These are phyloP conservation scores for Galerina marginata DNA, from an alignment of 768 basidiomycete species.

Conservation along the genomic window DNA sequence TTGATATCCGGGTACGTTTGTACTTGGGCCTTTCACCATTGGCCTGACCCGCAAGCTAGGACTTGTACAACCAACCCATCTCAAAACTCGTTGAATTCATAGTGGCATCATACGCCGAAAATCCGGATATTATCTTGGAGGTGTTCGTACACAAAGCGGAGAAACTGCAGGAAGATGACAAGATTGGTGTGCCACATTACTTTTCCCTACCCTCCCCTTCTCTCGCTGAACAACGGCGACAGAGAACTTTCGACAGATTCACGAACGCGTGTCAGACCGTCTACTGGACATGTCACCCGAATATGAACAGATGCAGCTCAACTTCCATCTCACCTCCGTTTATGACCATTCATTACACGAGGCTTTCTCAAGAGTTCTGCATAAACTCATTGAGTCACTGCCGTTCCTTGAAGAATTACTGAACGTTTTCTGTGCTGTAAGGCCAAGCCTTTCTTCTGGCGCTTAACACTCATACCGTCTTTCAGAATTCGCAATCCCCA, in stretches of 20 bases:
- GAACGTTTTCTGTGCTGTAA: constrained; percentile 81
- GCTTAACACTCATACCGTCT: not conserved
- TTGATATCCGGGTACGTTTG: constrained; percentile 87
- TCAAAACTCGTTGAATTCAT: constrained; percentile 83
- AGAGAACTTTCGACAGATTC: constrained; percentile 94
- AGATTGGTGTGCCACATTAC: constrained; percentile 65
- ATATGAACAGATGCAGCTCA: constrained; percentile 78
- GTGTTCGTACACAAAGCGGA: constrained; percentile 97
- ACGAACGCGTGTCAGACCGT: constrained; percentile 84
- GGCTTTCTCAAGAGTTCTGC: constrained; percentile 88
- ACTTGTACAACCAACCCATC: constrained; percentile 85
- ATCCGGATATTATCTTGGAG: constrained; percentile 80
- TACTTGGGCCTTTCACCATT: constrained; percentile 7
- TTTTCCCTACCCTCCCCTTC: not conserved
- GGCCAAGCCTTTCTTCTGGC: constrained; percentile 23
- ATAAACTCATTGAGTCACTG: constrained; percentile 84
- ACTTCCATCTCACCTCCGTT: constrained; percentile 91
- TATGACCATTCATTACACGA: constrained; percentile 93
- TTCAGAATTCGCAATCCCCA: constrained; percentile 86
- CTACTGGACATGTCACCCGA: constrained; percentile 78
- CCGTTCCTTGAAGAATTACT: constrained; percentile 88
- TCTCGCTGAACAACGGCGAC: constrained; percentile 3
- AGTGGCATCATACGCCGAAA: constrained; percentile 73
- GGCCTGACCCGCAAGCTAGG: constrained; percentile 45
- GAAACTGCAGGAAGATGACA: constrained; percentile 88